phyloP scores from a whole-genome alignment of 192 early-diverging fungal genomes.

The Haplosporangium gracile region DNA sequence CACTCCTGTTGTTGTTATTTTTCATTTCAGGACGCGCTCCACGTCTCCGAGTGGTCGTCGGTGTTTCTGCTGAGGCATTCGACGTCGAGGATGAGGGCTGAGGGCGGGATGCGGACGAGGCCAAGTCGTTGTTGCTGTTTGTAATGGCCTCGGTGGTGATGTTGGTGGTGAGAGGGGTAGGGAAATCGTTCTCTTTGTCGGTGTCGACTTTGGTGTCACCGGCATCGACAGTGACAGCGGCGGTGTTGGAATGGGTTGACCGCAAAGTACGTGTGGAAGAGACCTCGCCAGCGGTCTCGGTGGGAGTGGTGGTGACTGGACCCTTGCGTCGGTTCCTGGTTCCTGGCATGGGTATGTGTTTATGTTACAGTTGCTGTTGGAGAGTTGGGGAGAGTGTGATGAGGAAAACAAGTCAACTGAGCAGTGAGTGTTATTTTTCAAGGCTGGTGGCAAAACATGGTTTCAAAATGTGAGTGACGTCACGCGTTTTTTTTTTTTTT shows the following conservation, averaged over 20 bases:
- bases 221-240: not conserved
- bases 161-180: not conserved
- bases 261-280: not conserved
- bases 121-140: not conserved
- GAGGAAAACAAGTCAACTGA: not conserved
- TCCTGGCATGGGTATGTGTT: not conserved
- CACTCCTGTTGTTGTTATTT: not conserved
- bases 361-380: not conserved
- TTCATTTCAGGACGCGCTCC: not conserved
- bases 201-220: not conserved
- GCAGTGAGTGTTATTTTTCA: not conserved
- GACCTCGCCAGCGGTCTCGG: not conserved
- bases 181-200: not conserved
- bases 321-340: not conserved
- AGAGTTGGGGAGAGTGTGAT: not conserved
- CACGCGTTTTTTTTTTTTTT: slow-evolving; percentile 8
- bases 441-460: not conserved
- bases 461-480: slow-evolving; percentile 7
- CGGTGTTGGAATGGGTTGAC: not conserved
- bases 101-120: not conserved
- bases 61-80: not conserved
- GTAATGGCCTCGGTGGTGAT: not conserved
- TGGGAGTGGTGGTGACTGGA: not conserved
- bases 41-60: not conserved
- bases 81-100: not conserved